Percentiles rank a stretch among this genome's conserved stretches.
Evolutionary conservation across 2,329 filamentous ascomycete genomes (phyloP).

Genomic region (Thermochaetoides dissita): DNA sequence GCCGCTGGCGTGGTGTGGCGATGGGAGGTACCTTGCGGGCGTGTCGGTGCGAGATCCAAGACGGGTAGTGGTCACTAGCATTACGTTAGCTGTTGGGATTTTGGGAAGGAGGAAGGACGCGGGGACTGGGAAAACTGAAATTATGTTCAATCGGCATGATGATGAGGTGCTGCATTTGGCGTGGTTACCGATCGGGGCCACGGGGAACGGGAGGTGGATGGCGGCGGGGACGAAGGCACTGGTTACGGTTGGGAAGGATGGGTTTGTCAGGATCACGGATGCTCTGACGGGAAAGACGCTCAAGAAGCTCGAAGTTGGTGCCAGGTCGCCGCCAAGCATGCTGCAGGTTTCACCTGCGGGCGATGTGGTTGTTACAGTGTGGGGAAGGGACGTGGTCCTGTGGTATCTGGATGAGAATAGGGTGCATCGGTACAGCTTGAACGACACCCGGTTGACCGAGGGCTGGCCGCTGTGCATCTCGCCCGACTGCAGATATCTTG

Average conservation of each 20-base stretch:
- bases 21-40: conserved; percentile 8
- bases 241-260: conserved; percentile 25
- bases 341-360: conserved; percentile 23
- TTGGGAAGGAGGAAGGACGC: neutral
- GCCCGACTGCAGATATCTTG: conserved; percentile 24
- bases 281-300: conserved; percentile 21
- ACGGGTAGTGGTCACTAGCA: conserved; percentile 5
- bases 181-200: conserved; percentile 17
- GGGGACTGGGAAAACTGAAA: neutral
- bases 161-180: conserved; percentile 24
- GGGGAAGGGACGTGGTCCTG: conserved; percentile 24
- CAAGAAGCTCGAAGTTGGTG: conserved; percentile 22
- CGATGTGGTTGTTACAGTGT: conserved; percentile 23
- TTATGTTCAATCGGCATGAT: conserved; percentile 17
- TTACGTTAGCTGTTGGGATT: neutral
- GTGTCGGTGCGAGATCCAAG: conserved; percentile 6
- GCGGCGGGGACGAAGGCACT: conserved; percentile 13
- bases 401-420: conserved; percentile 23
- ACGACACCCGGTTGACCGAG: conserved; percentile 21
- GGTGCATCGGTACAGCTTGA: conserved; percentile 24
- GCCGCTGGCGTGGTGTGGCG: conserved; percentile 10
- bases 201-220: neutral
- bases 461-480: conserved; percentile 29
- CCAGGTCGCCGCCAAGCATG: conserved; percentile 16
- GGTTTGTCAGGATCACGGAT: conserved; percentile 25